phyloP scores from a whole-genome alignment of 1,139 yeast species.

The Kodamaea suecica region DNA sequence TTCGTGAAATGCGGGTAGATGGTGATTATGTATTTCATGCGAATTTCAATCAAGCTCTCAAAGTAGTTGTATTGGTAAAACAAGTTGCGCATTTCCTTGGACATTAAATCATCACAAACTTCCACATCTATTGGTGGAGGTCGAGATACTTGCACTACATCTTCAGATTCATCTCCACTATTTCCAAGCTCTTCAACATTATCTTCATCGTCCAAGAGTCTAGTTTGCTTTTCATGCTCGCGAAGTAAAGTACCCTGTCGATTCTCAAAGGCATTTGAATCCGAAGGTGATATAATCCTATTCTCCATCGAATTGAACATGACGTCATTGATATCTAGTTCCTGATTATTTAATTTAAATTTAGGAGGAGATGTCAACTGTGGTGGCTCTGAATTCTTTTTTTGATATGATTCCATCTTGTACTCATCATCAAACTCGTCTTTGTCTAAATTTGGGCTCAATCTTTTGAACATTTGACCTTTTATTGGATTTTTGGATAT shows the following conservation, averaged over 20 bases:
- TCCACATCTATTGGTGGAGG: background rate
- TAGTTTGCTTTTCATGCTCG: background rate
- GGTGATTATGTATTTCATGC: slow-evolving; percentile 25
- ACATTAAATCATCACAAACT: slow-evolving; percentile 2
- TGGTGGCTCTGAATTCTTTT: background rate
- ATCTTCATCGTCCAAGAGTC: slow-evolving; percentile 4
- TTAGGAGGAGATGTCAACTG: slow-evolving; percentile 5
- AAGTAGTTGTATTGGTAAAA: slow-evolving; percentile 14
- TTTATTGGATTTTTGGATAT: slow-evolving; percentile 13
- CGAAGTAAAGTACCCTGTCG: background rate
- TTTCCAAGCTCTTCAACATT: slow-evolving; percentile 1
- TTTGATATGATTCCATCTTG: background rate
- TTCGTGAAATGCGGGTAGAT: slow-evolving; percentile 31
- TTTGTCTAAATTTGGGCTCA: slow-evolving; percentile 5
- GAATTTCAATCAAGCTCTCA: slow-evolving; percentile 16
- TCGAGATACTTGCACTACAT: background rate
- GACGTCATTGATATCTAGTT: slow-evolving; percentile 13
- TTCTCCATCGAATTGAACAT: slow-evolving; percentile 10
- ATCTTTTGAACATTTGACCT: slow-evolving; percentile 16
- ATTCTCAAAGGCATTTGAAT: background rate
- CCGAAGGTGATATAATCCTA: background rate
- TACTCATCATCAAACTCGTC: background rate
- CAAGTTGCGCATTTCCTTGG: slow-evolving; percentile 6
- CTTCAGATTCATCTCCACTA: slow-evolving; percentile 2
- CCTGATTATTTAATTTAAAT: slow-evolving; percentile 3